phyloP scores from a whole-genome alignment of 768 basidiomycete species.

The Lactarius pseudohatsudake region DNA sequence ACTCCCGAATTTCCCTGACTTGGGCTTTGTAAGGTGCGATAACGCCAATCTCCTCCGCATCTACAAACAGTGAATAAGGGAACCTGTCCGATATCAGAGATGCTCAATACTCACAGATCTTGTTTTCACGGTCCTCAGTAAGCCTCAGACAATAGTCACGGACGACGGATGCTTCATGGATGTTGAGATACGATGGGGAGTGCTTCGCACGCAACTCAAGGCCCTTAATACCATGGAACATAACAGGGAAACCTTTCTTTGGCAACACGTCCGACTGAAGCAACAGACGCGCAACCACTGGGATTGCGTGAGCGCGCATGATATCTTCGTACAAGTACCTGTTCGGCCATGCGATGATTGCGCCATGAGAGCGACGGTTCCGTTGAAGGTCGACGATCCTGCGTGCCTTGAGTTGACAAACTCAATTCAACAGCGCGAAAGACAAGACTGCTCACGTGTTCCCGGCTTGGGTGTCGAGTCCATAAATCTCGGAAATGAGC shows the following conservation, averaged over 20 bases:
- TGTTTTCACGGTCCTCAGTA: conserved; percentile 31
- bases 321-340: conserved; percentile 40
- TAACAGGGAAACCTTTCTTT: conserved; percentile 34
- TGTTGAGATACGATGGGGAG: conserved; percentile 45
- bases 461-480: conserved; percentile 29
- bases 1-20: conserved; percentile 35
- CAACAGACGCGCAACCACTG: conserved; percentile 32
- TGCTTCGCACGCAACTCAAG: conserved; percentile 36
- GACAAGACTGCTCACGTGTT: conserved; percentile 35
- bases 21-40: conserved; percentile 45
- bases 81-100: neutral
- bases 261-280: conserved; percentile 35
- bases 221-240: conserved; percentile 40
- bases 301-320: conserved; percentile 36
- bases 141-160: conserved; percentile 38
- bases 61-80: conserved; percentile 25
- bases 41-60: conserved; percentile 38
- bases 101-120: conserved; percentile 34
- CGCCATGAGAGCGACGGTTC: conserved; percentile 31
- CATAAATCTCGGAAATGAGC: conserved; percentile 35
- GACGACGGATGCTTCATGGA: conserved; percentile 39
- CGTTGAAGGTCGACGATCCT: conserved; percentile 25
- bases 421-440: neutral
- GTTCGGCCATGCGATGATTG: conserved; percentile 60
- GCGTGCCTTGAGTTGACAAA: conserved; percentile 11